Evolutionary conservation across 257 asterid genomes (phyloP).

Genomic region (Dorcoceras hygrometricum): DNA sequence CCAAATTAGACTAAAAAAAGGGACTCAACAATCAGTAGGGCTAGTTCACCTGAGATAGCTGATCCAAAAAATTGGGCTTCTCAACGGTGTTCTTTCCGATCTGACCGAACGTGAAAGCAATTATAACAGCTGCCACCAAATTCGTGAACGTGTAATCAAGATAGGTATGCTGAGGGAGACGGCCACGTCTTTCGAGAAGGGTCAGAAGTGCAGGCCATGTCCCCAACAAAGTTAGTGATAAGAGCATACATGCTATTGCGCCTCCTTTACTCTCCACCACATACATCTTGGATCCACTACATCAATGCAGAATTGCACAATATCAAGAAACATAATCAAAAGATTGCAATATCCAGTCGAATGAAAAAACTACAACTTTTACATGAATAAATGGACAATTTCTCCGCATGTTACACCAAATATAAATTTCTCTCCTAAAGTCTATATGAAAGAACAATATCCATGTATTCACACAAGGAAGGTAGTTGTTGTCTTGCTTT

Average conservation of each 20-base stretch:
- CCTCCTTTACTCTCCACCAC: slow-evolving; percentile 92
- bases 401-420: neutral
- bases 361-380: neutral
- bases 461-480: neutral
- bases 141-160: slow-evolving; percentile 88
- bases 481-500: neutral
- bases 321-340: slow-evolving; percentile 17
- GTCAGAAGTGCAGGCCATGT: slow-evolving; percentile 97
- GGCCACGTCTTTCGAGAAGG: slow-evolving; percentile 85
- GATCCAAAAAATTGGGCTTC: slow-evolving; percentile 67
- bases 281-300: slow-evolving; percentile 54
- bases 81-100: slow-evolving; percentile 51
- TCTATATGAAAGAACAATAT: neutral
- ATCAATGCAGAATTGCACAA: slow-evolving; percentile 29
- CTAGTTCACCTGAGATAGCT: slow-evolving; percentile 64
- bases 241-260: slow-evolving; percentile 86
- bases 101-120: slow-evolving; percentile 88
- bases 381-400: no score
- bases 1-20: neutral
- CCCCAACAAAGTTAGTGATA: slow-evolving; percentile 72
- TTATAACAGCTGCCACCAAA: slow-evolving; percentile 78
- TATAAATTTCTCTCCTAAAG: neutral
- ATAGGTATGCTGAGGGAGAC: slow-evolving; percentile 92
- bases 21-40: no score
- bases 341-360: neutral